These are phyloP conservation scores for Entomortierella beljakovae DNA, from an alignment of 192 early-diverging fungal genomes.

Conservation along the genomic window DNA sequence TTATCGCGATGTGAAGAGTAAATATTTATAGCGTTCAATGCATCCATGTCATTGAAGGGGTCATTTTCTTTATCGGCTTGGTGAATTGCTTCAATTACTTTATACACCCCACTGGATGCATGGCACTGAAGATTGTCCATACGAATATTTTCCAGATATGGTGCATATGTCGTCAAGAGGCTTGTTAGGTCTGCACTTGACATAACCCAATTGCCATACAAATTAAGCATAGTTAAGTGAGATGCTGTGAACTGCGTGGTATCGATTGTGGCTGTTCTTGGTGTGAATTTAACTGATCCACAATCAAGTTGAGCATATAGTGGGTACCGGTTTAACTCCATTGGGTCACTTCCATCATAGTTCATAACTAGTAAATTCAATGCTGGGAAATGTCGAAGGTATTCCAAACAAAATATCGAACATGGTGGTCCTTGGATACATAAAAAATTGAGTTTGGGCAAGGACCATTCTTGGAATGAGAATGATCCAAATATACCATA, in stretches of 20 bases:
- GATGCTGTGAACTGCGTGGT: neutral
- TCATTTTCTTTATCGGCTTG: neutral
- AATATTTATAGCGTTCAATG: too few relatives aligned
- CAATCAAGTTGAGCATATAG: too few relatives aligned
- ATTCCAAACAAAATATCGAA: constrained; percentile 14
- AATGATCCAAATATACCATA: neutral
- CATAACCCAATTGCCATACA: neutral
- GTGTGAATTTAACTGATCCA: neutral
- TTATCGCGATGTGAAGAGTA: too few relatives aligned
- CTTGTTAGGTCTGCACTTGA: neutral
- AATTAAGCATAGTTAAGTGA: neutral
- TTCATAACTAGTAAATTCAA: neutral
- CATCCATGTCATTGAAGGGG: too few relatives aligned
- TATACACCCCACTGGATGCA: too few relatives aligned
- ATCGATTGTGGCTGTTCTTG: neutral
- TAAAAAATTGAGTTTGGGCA: constrained; percentile 9
- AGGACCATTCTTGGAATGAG: neutral
- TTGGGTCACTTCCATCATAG: too few relatives aligned
- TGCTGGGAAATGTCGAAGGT: constrained; percentile 13
- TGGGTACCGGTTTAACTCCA: neutral
- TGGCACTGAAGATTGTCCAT: neutral
- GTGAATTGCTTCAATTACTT: neutral
- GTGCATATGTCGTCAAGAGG: neutral
- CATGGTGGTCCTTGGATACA: constrained; percentile 6
- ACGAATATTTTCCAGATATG: neutral